Evolutionary conservation across 2,329 filamentous ascomycete species (phyloP).

Genomic region (Neopestalotiopsis rosae): DNA sequence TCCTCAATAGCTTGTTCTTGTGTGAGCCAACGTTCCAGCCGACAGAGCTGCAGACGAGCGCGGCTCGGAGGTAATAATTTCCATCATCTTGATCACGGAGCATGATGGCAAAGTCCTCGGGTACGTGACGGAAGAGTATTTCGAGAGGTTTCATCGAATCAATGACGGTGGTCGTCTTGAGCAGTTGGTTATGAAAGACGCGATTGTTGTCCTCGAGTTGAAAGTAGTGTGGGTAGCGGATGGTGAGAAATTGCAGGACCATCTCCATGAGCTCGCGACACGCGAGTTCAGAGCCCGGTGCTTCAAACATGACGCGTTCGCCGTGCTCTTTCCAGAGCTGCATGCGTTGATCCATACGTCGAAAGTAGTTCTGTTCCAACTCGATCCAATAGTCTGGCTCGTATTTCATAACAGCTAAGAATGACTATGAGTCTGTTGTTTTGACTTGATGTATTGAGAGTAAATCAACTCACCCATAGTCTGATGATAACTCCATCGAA

Average conservation of each 20-base stretch:
- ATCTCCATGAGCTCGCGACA: constrained; percentile 91
- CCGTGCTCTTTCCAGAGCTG: constrained; percentile 68
- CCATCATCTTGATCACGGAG: constrained; percentile 74
- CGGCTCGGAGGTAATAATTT: constrained; percentile 75
- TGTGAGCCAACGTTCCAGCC: constrained; percentile 73
- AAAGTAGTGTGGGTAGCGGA: constrained; percentile 80
- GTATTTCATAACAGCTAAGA: constrained; percentile 74
- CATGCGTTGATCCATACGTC: constrained; percentile 72
- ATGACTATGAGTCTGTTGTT: neutral
- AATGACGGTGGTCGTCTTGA: constrained; percentile 68
- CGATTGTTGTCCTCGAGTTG: constrained; percentile 57
- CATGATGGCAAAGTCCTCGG: constrained; percentile 84
- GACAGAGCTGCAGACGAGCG: constrained; percentile 77
- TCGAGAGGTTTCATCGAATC: constrained; percentile 66
- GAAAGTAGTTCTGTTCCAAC: constrained; percentile 74
- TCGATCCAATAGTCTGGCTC: constrained; percentile 91
- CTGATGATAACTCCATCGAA: constrained; percentile 86
- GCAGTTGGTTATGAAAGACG: constrained; percentile 71
- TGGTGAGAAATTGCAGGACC: constrained; percentile 78
- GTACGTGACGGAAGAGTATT: constrained; percentile 77
- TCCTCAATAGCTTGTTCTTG: constrained; percentile 71
- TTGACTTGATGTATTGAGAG: neutral
- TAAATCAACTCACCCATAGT: constrained; percentile 76
- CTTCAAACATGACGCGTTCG: constrained; percentile 65
- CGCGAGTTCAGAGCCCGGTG: constrained; percentile 78